Base-by-base conservation (phyloP, 2,329 filamentous ascomycete species). In the Leptographium procerum region DNA sequence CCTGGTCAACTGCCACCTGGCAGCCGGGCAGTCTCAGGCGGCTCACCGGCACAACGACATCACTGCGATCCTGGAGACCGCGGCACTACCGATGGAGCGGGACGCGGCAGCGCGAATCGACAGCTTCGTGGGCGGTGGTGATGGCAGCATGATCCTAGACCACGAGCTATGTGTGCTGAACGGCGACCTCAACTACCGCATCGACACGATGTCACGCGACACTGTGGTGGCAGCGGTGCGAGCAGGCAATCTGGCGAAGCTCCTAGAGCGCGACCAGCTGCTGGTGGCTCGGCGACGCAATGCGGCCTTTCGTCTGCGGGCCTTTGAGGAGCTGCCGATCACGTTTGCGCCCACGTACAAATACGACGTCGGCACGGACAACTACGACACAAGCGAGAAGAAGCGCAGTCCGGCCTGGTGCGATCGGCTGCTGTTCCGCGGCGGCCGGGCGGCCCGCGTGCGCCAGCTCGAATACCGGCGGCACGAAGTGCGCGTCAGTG, bases 131-230 rank as follows among this genome's bases (percentile, higher is more conserved):
- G 89, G 90, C 29, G 94, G 94, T n/a, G 94, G 94, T 51, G 94
- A 99, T 69, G 94, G 94, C 8, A 86, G 85, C 47, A 91, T 96
- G 86, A 89, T 99, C 60, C 78, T 97, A 59, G 94, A 99, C 68
- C 94, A 99, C 68, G 94, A 99, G 72, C 87, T 99, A n/a, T 96
- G 92, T 70, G 84, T 99, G 53, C 74, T 97, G 48, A 97, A 97
- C 66, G 94, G 94, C 31, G 94, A 99, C 69, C 79, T 99, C 55
- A 99, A 99, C 72, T 99, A 99, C 71, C 91, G 94, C 61, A 97
- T 99, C 67, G 94, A 99, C 70, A 91, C 91, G 28, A 96, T 97
- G 83, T 90, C 90, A 22, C 88, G 94, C 55, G 90, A 97, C 66
- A 91, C 89, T 0, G 92, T 99, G 3, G 87, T 97, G 57, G 86